Base-by-base conservation (phyloP, 2,329 filamentous ascomycete genomes). In the Sporothrix pallida region DNA sequence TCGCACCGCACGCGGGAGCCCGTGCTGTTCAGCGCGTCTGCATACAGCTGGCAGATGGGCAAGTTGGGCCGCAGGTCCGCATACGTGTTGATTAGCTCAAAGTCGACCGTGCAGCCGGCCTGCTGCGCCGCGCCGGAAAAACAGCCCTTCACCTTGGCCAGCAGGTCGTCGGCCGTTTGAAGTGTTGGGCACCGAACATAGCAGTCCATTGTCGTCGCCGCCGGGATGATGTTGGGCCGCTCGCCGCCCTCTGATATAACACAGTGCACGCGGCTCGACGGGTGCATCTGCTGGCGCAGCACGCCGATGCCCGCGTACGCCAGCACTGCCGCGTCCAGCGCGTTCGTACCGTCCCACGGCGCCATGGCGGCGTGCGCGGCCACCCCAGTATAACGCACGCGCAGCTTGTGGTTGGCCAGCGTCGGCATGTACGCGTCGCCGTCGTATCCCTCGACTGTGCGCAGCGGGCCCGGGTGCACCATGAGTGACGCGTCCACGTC, bases 341-440 rank as follows among this genome's bases (percentile, higher is more conserved):
- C 85, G 75, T 86, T 87, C 52, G 82, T 76, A 1, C 85, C 84
- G 15, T 84, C 80, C 84, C 83, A 86, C 0, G 84, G 85, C 46
- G 82, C 81, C 4, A 81, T 80, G 6, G 81, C 83, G 0, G 85
- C 85, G 69, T 86, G 85, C 0, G 84, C 83, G 81, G 80, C 70
- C 80, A 80, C 10, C 84, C 85, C 1, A 75, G 80, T 73, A 83
- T 85, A 62, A 79, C 80, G 72, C 82, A 81, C 67, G 77, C 70
- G 73, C 75, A 74, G 46, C 77, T 77, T 31, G 78, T 75, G 37
- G 75, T 74, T 52, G 56, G 75, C 75, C 10, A 77, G 73, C 60
- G 72, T 75, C 26, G 71, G 72, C 23, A 72, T 62, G 44, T 71
- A 73, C 6, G 73, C 73, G 37, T 73, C 75, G 26, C 76, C 76